These are phyloP conservation scores for Lipomyces chichibuensis DNA, from an alignment of 805 yeast genomes.

Conservation along the genomic window DNA sequence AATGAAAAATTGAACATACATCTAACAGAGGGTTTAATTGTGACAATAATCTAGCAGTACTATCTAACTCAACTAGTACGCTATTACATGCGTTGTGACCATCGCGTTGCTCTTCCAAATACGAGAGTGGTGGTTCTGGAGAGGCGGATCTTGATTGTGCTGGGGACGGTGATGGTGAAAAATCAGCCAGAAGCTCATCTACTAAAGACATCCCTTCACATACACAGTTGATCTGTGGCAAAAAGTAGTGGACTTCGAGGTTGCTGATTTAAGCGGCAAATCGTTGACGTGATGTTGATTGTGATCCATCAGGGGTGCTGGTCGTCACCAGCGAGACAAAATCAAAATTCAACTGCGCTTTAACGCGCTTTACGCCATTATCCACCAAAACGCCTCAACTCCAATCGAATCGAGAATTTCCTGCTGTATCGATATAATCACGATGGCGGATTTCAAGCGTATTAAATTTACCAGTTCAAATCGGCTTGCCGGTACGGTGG, in stretches of 20 bases:
- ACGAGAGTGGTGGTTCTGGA: constrained; percentile 10
- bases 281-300: too few relatives aligned
- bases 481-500: constrained; percentile 18
- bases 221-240: neutral
- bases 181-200: constrained; percentile 48
- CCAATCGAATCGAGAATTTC: neutral
- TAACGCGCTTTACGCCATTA: too few relatives aligned
- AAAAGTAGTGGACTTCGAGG: neutral
- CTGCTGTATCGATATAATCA: neutral
- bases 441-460: constrained; percentile 11
- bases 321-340: neutral
- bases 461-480: constrained; percentile 29
- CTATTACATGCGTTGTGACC: constrained; percentile 9
- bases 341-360: neutral
- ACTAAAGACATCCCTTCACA: constrained; percentile 43
- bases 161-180: constrained; percentile 36
- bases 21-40: constrained; percentile 21
- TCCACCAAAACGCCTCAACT: neutral
- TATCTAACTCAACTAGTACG: constrained; percentile 24
- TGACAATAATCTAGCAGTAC: constrained; percentile 20
- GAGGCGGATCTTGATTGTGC: constrained; percentile 19
- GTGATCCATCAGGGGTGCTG: too few relatives aligned
- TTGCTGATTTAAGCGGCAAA: too few relatives aligned
- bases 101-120: constrained; percentile 23
- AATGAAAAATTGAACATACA: constrained; percentile 7